Percentiles rank a stretch among this genome's conserved stretches.
Evolutionary conservation across 208 protist species (phyloP).

Genomic region (Lotmaria passim): DNA sequence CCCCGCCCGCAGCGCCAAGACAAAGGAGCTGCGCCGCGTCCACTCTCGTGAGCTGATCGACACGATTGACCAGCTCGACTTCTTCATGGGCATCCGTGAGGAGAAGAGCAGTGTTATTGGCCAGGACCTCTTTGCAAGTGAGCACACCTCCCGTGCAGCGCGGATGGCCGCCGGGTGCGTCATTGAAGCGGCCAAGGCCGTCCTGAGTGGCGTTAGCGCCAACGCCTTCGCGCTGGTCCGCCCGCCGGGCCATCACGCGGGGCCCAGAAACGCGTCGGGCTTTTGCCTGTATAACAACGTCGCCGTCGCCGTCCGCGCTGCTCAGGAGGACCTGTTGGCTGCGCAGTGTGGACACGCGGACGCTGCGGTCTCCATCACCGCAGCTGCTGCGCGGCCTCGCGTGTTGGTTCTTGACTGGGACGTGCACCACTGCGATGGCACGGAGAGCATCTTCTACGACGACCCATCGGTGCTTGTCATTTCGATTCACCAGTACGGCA

Average conservation of each 20-base stretch:
- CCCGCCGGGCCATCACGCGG: constrained; percentile 89
- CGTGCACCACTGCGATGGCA: constrained; percentile 96
- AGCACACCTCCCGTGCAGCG: constrained; percentile 64
- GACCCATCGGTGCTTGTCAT: constrained; percentile 93
- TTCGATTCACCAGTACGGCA: constrained; percentile 92
- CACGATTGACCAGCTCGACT: constrained; percentile 76
- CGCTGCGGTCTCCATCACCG: background rate
- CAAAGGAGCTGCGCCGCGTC: constrained; percentile 75
- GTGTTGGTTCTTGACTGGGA: constrained; percentile 96
- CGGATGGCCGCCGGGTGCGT: constrained; percentile 75
- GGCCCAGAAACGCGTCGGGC: constrained; percentile 53
- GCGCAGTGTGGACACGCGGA: background rate
- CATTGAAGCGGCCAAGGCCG: constrained; percentile 64
- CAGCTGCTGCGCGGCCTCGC: constrained; percentile 28
- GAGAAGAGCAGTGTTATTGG: constrained; percentile 44
- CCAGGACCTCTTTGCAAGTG: constrained; percentile 80
- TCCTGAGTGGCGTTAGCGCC: constrained; percentile 51
- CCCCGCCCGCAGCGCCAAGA: constrained; percentile 47
- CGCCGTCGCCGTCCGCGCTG: constrained; percentile 83
- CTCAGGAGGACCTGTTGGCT: constrained; percentile 57
- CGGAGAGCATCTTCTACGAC: constrained; percentile 93
- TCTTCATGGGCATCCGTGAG: constrained; percentile 44
- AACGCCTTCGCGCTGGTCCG: constrained; percentile 91
- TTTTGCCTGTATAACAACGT: constrained; percentile 95
- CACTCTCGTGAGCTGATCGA: constrained; percentile 76